These are phyloP conservation scores for Verticillium zaregamsianum DNA, from an alignment of 2,329 filamentous ascomycete genomes.

Conservation along the genomic window DNA sequence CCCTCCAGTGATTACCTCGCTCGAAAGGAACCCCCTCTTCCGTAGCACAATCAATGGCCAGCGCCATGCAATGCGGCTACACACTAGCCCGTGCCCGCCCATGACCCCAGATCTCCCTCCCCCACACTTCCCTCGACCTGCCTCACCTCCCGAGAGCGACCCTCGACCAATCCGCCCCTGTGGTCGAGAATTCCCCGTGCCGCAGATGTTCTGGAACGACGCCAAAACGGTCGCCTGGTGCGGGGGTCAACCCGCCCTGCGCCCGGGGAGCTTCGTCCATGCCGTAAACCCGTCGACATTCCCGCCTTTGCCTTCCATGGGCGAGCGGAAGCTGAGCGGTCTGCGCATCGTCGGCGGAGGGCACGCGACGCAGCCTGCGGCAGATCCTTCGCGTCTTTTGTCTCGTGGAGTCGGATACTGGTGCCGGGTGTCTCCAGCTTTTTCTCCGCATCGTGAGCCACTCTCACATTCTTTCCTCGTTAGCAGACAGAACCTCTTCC, in stretches of 20 bases:
- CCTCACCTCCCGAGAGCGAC: neutral
- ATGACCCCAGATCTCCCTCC: neutral
- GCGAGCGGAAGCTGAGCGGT: neutral
- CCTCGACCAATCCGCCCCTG: neutral
- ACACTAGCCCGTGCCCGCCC: neutral
- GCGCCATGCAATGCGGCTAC: neutral
- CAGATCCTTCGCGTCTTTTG: neutral
- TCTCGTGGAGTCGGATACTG: neutral
- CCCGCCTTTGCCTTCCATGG: neutral
- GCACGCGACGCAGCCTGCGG: neutral
- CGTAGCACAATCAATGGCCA: neutral
- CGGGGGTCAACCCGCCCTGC: neutral
- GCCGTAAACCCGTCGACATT: neutral
- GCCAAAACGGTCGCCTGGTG: neutral
- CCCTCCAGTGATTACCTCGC: neutral
- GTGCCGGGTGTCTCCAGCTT: neutral
- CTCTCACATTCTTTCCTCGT: neutral
- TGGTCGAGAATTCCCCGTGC: too few species aligned
- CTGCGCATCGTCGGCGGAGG: neutral
- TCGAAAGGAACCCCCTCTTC: neutral
- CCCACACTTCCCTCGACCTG: neutral
- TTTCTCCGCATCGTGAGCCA: neutral
- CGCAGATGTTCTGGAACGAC: too few species aligned
- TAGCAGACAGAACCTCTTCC: neutral
- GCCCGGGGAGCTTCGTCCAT: neutral